Base-by-base conservation (phyloP, 1,139 yeast genomes). In the Suhomyces chickasaworum region DNA sequence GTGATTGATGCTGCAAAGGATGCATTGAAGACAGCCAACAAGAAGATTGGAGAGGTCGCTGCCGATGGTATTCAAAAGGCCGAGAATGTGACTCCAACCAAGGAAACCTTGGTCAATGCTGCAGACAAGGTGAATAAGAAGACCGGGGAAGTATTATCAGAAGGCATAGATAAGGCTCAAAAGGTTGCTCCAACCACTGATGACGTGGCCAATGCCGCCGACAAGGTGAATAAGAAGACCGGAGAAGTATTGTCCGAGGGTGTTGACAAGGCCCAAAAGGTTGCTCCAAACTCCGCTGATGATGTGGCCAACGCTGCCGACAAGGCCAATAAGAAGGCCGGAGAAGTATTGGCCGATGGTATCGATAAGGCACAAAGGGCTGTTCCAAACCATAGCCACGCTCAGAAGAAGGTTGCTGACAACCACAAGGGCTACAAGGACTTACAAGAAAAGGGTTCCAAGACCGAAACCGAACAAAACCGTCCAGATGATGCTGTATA, bases 401-500 rank as follows among this genome's bases (percentile, higher is more conserved):
- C 51, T 43, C 45, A 58, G 49, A 49, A 52, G 46, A 67, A 42
- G 27, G 76, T 69, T 3, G 48, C 52, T 10, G 46, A 64, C 31
- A 67, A 71, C 52, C 50, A 60, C 39, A 46, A 57, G 37, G 78
- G 78, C 8, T 74, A 75, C 57, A 51, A 64, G 33, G 53, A 59
- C 49, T 67, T 75, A 54, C 73, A 71, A 55, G 78, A 75, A 47
- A 75, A 73, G 54, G 80, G 80, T 9, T 34, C 64, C 39, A 69
- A 73, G 55, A 65, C 63, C 22, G 78, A 73, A 53, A 48, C 54
- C 35, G 79, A 75, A 59, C 80, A 75, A 56, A 66, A 71, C 56
- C 69, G 80, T 53, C 75, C 78, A 2, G 78, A 74, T 39, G 80
- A 75, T 57, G 78, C 61, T 7, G 53, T 64, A 31, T 61, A 57